phyloP scores from a whole-genome alignment of 2,329 filamentous ascomycete species.

The Fusarium pseudonygamai region DNA sequence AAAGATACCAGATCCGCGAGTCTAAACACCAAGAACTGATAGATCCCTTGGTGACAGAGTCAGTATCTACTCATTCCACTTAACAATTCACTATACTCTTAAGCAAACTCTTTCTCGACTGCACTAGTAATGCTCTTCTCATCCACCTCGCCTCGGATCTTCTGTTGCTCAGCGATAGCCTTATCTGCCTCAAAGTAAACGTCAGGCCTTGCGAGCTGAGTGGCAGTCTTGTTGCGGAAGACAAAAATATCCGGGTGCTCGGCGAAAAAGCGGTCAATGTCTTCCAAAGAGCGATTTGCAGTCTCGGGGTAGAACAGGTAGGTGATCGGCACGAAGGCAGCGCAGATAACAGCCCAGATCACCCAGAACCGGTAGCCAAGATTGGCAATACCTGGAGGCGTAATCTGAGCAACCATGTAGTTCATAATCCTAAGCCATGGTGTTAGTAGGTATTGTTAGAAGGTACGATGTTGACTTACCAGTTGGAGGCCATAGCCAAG shows the following conservation, averaged over 20 bases:
- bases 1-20: accelerated
- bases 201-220: background rate
- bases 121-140: background rate
- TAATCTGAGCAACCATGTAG: background rate
- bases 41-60: too few relatives aligned
- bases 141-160: background rate
- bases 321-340: background rate
- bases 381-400: background rate
- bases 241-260: background rate
- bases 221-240: background rate
- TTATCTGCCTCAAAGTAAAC: background rate
- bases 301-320: background rate
- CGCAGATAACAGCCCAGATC: background rate
- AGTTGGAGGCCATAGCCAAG: background rate
- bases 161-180: background rate
- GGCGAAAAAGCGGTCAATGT: background rate
- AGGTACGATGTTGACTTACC: background rate
- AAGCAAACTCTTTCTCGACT: background rate
- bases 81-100: background rate
- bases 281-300: background rate
- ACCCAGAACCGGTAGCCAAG: background rate
- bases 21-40: background rate
- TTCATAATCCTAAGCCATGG: background rate
- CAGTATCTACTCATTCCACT: accelerated
- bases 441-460: background rate